Conservation (phyloP, 441 rosid species). For the Gossypium trilobum region DNA sequence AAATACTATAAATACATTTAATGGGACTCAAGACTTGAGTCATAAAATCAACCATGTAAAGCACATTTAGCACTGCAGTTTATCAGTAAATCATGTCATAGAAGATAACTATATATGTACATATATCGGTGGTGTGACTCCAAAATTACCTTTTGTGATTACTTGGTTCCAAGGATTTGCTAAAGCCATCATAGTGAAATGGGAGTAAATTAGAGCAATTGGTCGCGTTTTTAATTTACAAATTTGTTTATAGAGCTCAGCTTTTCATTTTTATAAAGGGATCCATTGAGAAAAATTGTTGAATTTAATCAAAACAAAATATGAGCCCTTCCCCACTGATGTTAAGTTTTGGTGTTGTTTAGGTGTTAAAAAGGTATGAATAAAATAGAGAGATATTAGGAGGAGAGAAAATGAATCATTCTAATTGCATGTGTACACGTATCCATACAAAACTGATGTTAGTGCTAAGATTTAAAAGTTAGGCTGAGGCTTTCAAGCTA, state of each 20-base stretch:
- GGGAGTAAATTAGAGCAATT: background rate
- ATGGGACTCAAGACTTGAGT: background rate
- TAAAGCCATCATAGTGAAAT: too few relatives aligned
- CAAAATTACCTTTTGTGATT: background rate
- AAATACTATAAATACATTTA: background rate
- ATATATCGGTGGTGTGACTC: background rate
- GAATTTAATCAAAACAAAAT: background rate
- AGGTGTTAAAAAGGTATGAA: background rate
- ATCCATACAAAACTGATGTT: background rate
- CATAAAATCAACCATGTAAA: slow-evolving; percentile 7
- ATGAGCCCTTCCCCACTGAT: background rate
- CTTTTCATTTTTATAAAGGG: background rate
- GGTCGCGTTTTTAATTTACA: background rate
- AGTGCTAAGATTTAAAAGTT: background rate
- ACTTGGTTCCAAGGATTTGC: background rate
- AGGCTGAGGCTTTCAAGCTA: background rate
- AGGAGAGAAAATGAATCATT: background rate
- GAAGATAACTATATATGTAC: background rate
- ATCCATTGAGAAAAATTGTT: background rate
- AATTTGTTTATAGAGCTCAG: background rate
- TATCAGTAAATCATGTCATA: background rate
- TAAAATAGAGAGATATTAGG: too few relatives aligned
- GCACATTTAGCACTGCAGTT: background rate
- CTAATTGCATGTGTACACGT: background rate
- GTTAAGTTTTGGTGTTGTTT: background rate